phyloP scores from a whole-genome alignment of 176 grass and related monocot species.

The Poa annua region DNA sequence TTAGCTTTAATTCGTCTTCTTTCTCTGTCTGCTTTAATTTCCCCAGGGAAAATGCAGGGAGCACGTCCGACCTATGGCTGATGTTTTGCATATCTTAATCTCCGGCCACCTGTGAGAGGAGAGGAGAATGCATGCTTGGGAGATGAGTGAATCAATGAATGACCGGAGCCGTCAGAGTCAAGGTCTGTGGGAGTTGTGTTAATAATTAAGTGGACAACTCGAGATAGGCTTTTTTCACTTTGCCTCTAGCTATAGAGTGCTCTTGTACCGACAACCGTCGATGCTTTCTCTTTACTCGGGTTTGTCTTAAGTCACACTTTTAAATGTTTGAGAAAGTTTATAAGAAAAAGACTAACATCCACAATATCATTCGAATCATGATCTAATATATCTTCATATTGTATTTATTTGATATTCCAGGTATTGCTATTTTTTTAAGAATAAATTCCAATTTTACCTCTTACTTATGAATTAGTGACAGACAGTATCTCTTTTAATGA shows the following conservation, averaged over 20 bases:
- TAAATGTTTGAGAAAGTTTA: too few species aligned
- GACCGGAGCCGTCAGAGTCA: slow-evolving; percentile 21
- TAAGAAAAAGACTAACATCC: too few species aligned
- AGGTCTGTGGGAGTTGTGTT: slow-evolving; percentile 7
- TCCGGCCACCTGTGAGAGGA: not conserved
- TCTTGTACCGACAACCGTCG: not conserved
- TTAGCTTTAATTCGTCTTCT: not conserved
- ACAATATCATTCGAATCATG: too few species aligned
- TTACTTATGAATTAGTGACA: too few species aligned
- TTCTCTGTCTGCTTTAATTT: slow-evolving; percentile 1
- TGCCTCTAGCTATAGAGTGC: not conserved
- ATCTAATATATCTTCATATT: too few species aligned
- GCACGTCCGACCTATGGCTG: not conserved
- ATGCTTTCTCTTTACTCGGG: not conserved
- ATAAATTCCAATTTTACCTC: too few species aligned
- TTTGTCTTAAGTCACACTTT: too few species aligned
- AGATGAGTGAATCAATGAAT: not conserved
- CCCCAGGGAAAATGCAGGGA: too few species aligned
- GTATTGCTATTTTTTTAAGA: too few species aligned
- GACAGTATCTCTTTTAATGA: too few species aligned
- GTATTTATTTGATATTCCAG: too few species aligned
- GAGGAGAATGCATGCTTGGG: not conserved
- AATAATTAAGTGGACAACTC: slow-evolving; percentile 19
- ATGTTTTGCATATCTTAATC: not conserved
- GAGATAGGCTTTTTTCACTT: slow-evolving; percentile 3